phyloP scores from a whole-genome alignment of 1,139 yeast species.

The Saccharomyces hybrid region DNA sequence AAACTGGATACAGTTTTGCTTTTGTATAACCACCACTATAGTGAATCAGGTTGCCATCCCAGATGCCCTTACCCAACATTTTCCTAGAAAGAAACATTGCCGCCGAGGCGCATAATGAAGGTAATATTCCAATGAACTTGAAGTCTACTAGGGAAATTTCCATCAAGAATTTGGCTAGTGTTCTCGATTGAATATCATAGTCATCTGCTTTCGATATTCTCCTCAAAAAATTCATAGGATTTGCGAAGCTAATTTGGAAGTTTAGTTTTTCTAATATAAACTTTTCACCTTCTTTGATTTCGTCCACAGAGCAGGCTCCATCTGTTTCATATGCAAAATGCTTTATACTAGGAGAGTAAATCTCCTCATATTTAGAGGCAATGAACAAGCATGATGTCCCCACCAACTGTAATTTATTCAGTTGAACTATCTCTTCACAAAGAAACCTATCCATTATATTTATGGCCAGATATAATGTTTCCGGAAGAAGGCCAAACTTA shows the following conservation, averaged over 20 bases:
- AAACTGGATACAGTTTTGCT: slow-evolving; percentile 57
- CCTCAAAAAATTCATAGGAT: slow-evolving; percentile 85
- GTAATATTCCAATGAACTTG: slow-evolving; percentile 63
- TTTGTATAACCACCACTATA: slow-evolving; percentile 86
- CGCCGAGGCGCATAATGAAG: slow-evolving; percentile 78
- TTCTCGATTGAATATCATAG: slow-evolving; percentile 81
- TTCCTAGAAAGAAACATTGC: slow-evolving; percentile 80
- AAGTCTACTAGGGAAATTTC: slow-evolving; percentile 77
- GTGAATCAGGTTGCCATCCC: slow-evolving; percentile 75
- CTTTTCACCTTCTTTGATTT: slow-evolving; percentile 75
- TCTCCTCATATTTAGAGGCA: slow-evolving; percentile 92
- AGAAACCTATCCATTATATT: slow-evolving; percentile 85
- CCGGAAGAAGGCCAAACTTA: slow-evolving; percentile 77
- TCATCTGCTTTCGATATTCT: slow-evolving; percentile 90
- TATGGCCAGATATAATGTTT: slow-evolving; percentile 76
- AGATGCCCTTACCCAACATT: slow-evolving; percentile 60
- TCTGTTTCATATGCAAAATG: slow-evolving; percentile 83
- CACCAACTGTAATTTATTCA: slow-evolving; percentile 74
- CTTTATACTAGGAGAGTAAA: slow-evolving; percentile 74
- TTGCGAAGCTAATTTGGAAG: slow-evolving; percentile 77
- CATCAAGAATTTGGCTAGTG: slow-evolving; percentile 77
- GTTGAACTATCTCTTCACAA: slow-evolving; percentile 65
- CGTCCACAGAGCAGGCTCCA: slow-evolving; percentile 63
- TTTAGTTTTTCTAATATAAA: slow-evolving; percentile 63
- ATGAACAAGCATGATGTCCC: slow-evolving; percentile 85